Percentiles rank a stretch among this genome's conserved stretches.
These are phyloP conservation scores for Colletotrichum noveboracense DNA, from an alignment of 2,329 filamentous ascomycete genomes.

Conservation along the genomic window DNA sequence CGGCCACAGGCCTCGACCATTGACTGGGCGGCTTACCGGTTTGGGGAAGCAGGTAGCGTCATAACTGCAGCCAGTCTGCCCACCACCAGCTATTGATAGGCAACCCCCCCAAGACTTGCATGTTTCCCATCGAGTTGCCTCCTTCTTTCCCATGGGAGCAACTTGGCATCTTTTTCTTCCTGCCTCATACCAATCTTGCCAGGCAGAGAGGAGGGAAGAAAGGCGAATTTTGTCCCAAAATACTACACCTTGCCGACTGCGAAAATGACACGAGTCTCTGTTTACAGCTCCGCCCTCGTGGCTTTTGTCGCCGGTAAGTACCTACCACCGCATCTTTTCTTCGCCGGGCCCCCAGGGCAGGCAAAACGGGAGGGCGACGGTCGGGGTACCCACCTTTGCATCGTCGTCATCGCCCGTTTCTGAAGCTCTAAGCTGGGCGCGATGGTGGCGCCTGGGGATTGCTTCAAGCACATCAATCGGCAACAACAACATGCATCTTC, in stretches of 20 bases:
- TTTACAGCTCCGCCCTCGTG: conserved; percentile 48
- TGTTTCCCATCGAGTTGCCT: not conserved
- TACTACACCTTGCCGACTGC: not conserved
- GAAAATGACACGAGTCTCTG: conserved; percentile 47
- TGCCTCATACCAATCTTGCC: not conserved
- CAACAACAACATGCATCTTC: not conserved
- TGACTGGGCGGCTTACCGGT: conserved; percentile 1
- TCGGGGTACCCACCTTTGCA: conserved; percentile 3
- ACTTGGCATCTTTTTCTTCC: not conserved
- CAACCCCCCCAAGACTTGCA: not conserved
- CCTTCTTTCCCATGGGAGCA: not conserved
- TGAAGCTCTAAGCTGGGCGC: not conserved
- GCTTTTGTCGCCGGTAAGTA: conserved; percentile 49
- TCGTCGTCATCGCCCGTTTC: conserved; percentile 17
- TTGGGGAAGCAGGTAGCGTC: conserved; percentile 18
- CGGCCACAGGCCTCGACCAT: not conserved
- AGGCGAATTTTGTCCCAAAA: not conserved
- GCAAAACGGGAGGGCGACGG: not conserved
- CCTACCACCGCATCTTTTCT: not conserved
- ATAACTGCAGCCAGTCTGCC: conserved; percentile 15
- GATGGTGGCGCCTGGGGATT: not conserved
- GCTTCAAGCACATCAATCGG: not conserved
- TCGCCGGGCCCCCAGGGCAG: not conserved
- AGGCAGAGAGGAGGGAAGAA: conserved; percentile 7
- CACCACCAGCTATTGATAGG: conserved; percentile 12